phyloP scores from a whole-genome alignment of 2,329 filamentous ascomycete species.

The Fusarium euwallaceae region DNA sequence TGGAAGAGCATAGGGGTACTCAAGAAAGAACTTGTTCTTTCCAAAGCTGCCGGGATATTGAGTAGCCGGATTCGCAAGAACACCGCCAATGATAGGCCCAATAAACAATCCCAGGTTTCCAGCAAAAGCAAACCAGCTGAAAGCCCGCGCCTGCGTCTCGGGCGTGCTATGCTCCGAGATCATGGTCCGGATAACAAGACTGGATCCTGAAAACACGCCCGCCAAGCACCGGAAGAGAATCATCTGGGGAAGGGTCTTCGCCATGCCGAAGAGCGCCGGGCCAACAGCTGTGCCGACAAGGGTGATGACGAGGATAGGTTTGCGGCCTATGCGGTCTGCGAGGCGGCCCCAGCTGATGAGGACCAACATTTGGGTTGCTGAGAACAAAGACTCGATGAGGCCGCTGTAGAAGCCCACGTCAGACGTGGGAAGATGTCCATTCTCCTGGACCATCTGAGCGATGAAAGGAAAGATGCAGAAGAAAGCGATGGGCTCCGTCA shows the following conservation, averaged over 20 bases:
- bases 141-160: conserved; percentile 78
- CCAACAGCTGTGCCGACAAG: conserved; percentile 72
- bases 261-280: conserved; percentile 76
- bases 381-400: conserved; percentile 81
- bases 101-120: conserved; percentile 81
- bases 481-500: conserved; percentile 84
- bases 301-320: conserved; percentile 77
- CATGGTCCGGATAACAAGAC: conserved; percentile 83
- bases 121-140: conserved; percentile 82
- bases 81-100: conserved; percentile 78
- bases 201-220: conserved; percentile 79
- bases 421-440: conserved; percentile 70
- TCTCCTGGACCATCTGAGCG: conserved; percentile 79
- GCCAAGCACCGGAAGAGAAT: conserved; percentile 77
- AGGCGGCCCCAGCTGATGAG: conserved; percentile 80
- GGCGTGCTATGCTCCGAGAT: conserved; percentile 78
- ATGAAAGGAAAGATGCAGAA: conserved; percentile 87
- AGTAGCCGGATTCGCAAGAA: conserved; percentile 74
- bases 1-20: conserved; percentile 67
- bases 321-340: conserved; percentile 76
- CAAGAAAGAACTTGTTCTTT: conserved; percentile 58
- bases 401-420: conserved; percentile 86
- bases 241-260: conserved; percentile 79
- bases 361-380: conserved; percentile 79
- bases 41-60: conserved; percentile 72